Conservation (phyloP, 2,329 filamentous ascomycete genomes). For the Ramularia collo-cygni region DNA sequence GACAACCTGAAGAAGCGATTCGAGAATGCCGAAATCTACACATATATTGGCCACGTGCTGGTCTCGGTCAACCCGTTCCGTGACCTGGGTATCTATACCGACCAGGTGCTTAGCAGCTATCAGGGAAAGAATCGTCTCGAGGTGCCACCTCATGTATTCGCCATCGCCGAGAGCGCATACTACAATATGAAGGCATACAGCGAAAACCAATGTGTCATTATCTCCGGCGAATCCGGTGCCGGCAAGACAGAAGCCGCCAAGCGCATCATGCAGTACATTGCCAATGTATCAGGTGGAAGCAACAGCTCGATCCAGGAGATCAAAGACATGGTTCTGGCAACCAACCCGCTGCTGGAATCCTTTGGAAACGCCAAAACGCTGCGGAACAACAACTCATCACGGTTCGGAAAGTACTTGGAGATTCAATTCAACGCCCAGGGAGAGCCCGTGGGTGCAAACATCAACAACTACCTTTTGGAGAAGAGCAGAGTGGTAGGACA, state of each 20-base stretch:
- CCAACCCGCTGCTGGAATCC: constrained; percentile 91
- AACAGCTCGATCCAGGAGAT: constrained; percentile 88
- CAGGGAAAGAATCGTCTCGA: constrained; percentile 95
- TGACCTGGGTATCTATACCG: constrained; percentile 93
- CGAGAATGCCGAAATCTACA: constrained; percentile 96
- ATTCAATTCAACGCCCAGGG: constrained; percentile 89
- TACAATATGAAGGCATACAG: constrained; percentile 99
- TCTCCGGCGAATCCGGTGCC: constrained; percentile 94
- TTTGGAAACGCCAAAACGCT: constrained; percentile 98
- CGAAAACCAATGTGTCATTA: constrained; percentile 98
- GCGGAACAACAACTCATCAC: constrained; percentile 96
- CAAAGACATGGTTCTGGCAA: constrained; percentile 99
- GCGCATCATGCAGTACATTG: constrained; percentile 99
- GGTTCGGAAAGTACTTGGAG: constrained; percentile 97
- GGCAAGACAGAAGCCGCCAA: constrained; percentile 98
- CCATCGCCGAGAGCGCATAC: constrained; percentile 90
- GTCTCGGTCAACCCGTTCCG: constrained; percentile 98
- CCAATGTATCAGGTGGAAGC: constrained; percentile 81
- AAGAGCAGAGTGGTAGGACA: constrained; percentile 93
- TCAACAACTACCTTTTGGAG: constrained; percentile 95
- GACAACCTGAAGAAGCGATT: constrained; percentile 98
- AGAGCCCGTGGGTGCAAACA: constrained; percentile 91
- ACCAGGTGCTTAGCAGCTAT: constrained; percentile 86
- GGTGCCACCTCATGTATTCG: constrained; percentile 81
- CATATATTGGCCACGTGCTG: constrained; percentile 98